Evolutionary conservation across 73 alveolate genomes (phyloP).

Genomic region (Paramecium tetraurelia): DNA sequence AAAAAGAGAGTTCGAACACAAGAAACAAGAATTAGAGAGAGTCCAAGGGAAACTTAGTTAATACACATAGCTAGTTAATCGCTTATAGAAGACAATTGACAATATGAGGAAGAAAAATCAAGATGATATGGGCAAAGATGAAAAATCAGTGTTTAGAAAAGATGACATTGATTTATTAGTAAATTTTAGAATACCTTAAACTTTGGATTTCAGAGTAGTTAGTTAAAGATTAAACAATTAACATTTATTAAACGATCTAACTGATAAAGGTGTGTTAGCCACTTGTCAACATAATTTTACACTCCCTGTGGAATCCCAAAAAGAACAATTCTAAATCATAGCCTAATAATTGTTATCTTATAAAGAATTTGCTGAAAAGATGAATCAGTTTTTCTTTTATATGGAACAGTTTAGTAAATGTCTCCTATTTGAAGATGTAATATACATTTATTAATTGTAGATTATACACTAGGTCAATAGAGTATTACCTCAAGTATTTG

Average conservation of each 20-base stretch:
- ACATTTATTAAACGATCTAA: constrained; percentile 34
- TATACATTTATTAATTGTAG: not conserved
- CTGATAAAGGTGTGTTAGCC: constrained; percentile 32
- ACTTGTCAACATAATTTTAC: constrained; percentile 13
- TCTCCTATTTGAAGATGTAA: not conserved
- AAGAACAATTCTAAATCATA: not conserved
- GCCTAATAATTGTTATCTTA: not conserved
- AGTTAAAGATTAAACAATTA: constrained; percentile 40
- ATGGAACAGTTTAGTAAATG: constrained; percentile 30
- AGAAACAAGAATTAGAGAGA: constrained; percentile 60
- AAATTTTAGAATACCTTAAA: constrained; percentile 50
- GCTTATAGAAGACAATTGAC: constrained; percentile 49
- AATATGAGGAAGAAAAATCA: constrained; percentile 56
- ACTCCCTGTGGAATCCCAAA: not conserved
- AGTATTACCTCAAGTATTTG: constrained; percentile 16
- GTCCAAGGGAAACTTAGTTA: constrained; percentile 36
- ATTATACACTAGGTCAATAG: constrained; percentile 3
- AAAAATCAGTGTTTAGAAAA: constrained; percentile 3
- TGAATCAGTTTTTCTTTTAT: constrained; percentile 10
- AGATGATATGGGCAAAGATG: constrained; percentile 25
- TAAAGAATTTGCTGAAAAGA: constrained; percentile 32
- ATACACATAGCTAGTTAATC: constrained; percentile 1
- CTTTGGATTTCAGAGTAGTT: constrained; percentile 54
- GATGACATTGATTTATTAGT: constrained; percentile 62
- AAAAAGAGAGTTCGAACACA: constrained; percentile 53